Conservation (phyloP, 2,329 filamentous ascomycete genomes). For the Rutstroemia sp. region DNA sequence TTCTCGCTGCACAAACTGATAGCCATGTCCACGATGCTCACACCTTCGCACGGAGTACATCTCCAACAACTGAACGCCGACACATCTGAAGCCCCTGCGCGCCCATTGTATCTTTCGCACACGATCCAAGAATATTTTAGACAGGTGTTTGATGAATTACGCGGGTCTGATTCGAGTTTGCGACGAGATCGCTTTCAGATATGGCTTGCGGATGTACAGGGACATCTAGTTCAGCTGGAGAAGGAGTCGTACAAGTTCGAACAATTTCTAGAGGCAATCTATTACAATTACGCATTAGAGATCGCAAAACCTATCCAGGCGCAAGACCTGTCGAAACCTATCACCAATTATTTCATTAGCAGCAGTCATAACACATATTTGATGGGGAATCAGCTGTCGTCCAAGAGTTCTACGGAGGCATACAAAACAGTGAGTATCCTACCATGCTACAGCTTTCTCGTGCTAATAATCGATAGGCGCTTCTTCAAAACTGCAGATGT, state of each 20-base stretch:
- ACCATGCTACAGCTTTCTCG: neutral
- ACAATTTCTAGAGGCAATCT: slow-evolving; percentile 27
- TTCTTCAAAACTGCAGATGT: slow-evolving; percentile 73
- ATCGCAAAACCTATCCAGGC: slow-evolving; percentile 17
- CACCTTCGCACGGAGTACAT: slow-evolving; percentile 21
- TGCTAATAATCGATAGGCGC: slow-evolving; percentile 41
- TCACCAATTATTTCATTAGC: slow-evolving; percentile 78
- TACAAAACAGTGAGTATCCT: slow-evolving; percentile 60
- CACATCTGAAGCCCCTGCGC: slow-evolving; percentile 13
- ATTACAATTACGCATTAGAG: slow-evolving; percentile 25
- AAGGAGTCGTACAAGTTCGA: slow-evolving; percentile 28
- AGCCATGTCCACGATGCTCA: slow-evolving; percentile 28
- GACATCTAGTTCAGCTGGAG: slow-evolving; percentile 18
- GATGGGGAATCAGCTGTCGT: slow-evolving; percentile 76
- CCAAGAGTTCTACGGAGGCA: slow-evolving; percentile 63
- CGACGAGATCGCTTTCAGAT: slow-evolving; percentile 35
- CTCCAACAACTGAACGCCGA: slow-evolving; percentile 12
- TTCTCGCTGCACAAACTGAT: slow-evolving; percentile 30
- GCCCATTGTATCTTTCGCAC: slow-evolving; percentile 37
- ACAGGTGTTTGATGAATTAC: slow-evolving; percentile 40
- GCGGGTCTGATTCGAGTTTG: slow-evolving; percentile 30
- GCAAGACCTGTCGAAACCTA: slow-evolving; percentile 27
- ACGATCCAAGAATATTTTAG: slow-evolving; percentile 42
- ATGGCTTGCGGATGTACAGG: slow-evolving; percentile 46
- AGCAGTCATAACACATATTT: slow-evolving; percentile 95